Evolutionary conservation across 2,329 filamentous ascomycete species (phyloP), one percentile per base, ranked within the genome.

Genomic region (Colletotrichum trifolii): DNA sequence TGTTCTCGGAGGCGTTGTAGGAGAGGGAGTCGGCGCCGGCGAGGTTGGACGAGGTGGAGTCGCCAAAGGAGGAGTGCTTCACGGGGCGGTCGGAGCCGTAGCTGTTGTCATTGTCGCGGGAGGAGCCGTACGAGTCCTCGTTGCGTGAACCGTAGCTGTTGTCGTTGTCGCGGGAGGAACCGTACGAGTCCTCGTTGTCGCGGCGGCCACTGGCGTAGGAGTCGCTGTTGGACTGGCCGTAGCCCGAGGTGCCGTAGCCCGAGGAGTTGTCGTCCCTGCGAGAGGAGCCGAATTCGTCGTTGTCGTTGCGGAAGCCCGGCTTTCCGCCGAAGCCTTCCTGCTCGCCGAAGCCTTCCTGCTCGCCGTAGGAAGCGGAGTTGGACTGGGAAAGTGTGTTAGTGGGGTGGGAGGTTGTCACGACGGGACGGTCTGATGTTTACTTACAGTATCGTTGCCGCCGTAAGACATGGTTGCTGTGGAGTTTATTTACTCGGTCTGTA

Each of bases 381-480:
- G 73, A 74, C 69, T 70, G 35, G 63, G 48, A 35, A 42, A 48
- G 25, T 9, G 35, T 68, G 39, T 66, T 57, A 64, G 49, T 15
- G 33, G n/a, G 8, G 15, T 17, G 15, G 15, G 13, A 10, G 10
- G 15, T 17, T 25, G 43, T 25, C 43, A 10, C 2, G n/a, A 53
- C 48, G 25, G 34, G 9, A 10, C 9, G 35, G 35, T 8, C 17
- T 6, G 9, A 11, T 7, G 17, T 40, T 9, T 9, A 66, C 74
- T 73, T 68, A 76, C 76, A 73, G 75, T 71, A 68, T 77, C 75
- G 77, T 81, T 77, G 68, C 77, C 73, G 72, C 77, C 75, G 78
- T 80, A 83, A 79, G 82, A 84, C 82, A 84, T 82, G 59, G 39
- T 78, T 70, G 68, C 52, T 66, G 11, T 45, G 9, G 25, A 25